Conservation (phyloP, 1,284 basidiomycete species). For the Chalciporus sp. region DNA sequence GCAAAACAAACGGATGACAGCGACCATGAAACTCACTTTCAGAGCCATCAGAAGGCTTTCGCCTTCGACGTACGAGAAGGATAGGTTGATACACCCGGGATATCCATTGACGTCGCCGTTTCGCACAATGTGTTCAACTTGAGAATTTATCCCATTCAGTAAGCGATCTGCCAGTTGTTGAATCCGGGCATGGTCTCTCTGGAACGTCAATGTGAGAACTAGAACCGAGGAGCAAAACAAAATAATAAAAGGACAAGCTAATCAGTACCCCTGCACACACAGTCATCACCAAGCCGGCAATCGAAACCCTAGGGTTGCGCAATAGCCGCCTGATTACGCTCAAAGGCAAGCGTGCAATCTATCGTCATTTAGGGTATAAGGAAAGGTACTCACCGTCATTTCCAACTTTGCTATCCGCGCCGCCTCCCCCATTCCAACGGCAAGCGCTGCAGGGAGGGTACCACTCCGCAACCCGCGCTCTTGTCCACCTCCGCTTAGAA, state of each 20-base stretch:
- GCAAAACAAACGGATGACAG: background rate
- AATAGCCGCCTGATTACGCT: slow-evolving; percentile 41
- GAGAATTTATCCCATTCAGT: slow-evolving; percentile 77
- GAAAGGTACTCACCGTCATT: slow-evolving; percentile 76
- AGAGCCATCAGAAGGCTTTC: slow-evolving; percentile 98
- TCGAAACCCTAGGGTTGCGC: slow-evolving; percentile 11
- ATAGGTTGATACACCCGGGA: slow-evolving; percentile 93
- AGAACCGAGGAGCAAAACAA: slow-evolving; percentile 10
- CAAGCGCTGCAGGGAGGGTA: slow-evolving; percentile 88
- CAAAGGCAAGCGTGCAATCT: slow-evolving; percentile 39
- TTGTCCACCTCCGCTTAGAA: slow-evolving; percentile 96
- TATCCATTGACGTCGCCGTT: slow-evolving; percentile 93
- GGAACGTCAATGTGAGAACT: slow-evolving; percentile 14
- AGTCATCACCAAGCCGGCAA: slow-evolving; percentile 62
- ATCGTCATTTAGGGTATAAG: slow-evolving; percentile 49
- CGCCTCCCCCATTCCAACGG: slow-evolving; percentile 95
- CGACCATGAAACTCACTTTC: slow-evolving; percentile 67
- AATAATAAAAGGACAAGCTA: slow-evolving; percentile 16
- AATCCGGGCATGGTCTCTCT: slow-evolving; percentile 87
- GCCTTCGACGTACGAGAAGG: slow-evolving; percentile 97
- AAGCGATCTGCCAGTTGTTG: slow-evolving; percentile 81
- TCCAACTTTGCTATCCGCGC: slow-evolving; percentile 90
- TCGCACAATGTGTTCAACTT: slow-evolving; percentile 89
- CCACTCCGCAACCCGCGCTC: slow-evolving; percentile 95
- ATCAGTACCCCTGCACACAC: slow-evolving; percentile 93